These are phyloP conservation scores for Xylaria venustula DNA, from an alignment of 495 filamentous ascomycete species.

Conservation along the genomic window DNA sequence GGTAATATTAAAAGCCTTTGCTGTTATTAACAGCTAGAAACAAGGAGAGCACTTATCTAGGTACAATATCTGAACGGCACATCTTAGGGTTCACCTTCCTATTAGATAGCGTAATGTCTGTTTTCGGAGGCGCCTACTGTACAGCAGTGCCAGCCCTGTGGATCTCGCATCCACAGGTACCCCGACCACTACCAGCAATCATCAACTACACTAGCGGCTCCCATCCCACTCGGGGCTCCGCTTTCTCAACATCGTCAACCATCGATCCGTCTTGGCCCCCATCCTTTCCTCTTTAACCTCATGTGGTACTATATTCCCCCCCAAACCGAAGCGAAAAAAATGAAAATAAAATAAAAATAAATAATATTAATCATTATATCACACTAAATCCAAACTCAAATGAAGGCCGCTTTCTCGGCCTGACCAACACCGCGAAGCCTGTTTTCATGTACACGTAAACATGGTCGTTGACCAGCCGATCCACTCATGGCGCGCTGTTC, in stretches of 20 bases:
- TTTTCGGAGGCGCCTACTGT: too few relatives aligned
- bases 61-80: too few relatives aligned
- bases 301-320: neutral
- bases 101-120: too few relatives aligned
- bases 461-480: neutral
- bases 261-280: conserved; percentile 6
- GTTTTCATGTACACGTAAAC: conserved; percentile 12
- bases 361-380: neutral
- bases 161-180: too few relatives aligned
- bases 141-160: conserved; percentile 13
- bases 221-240: neutral
- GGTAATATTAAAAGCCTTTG: too few relatives aligned
- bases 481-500: neutral
- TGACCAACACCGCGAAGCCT: neutral
- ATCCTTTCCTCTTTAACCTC: conserved; percentile 6
- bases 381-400: conserved; percentile 2
- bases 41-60: too few relatives aligned
- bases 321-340: too few relatives aligned
- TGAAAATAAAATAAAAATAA: neutral
- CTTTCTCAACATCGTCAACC: neutral
- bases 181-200: too few relatives aligned
- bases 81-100: too few relatives aligned
- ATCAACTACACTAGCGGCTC: too few relatives aligned
- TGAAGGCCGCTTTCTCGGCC: neutral
- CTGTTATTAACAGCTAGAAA: too few relatives aligned